A percentile compares a stretch with the other conserved stretches of the same genome.
Evolutionary conservation across 257 asterid genomes (phyloP).

Genomic region (Solanum appendiculatum): DNA sequence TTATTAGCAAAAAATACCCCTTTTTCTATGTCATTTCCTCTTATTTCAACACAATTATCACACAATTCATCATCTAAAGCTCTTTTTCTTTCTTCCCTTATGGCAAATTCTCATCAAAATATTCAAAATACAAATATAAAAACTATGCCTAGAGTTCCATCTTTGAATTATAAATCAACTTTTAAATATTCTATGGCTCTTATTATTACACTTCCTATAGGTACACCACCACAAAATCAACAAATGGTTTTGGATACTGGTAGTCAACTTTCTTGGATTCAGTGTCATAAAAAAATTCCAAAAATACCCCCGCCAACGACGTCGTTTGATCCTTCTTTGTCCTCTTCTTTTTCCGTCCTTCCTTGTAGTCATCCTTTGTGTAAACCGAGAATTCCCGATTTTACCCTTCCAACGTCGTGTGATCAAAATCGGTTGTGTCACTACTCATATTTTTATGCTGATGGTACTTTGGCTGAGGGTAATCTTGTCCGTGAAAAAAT

Average conservation of each 20-base stretch:
- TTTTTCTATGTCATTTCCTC: conserved; percentile 39
- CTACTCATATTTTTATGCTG: conserved; percentile 79
- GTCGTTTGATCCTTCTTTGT: conserved; percentile 70
- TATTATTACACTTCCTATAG: conserved; percentile 67
- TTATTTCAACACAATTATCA: conserved; percentile 32
- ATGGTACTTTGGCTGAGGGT: conserved; percentile 82
- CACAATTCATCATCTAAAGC: conserved; percentile 19
- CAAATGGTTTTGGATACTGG: conserved; percentile 89
- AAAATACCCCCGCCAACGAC: conserved; percentile 33
- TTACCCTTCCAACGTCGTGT: conserved; percentile 70
- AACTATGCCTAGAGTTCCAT: neutral
- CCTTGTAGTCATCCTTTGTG: conserved; percentile 71
- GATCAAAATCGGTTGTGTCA: conserved; percentile 67
- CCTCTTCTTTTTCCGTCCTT: conserved; percentile 69
- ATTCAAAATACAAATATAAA: neutral
- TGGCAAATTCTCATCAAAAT: neutral
- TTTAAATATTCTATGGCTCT: conserved; percentile 79
- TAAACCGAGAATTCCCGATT: conserved; percentile 80
- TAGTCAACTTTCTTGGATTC: conserved; percentile 86
- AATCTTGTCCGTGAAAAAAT: conserved; percentile 66
- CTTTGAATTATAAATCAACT: conserved; percentile 38
- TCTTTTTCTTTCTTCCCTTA: conserved; percentile 19
- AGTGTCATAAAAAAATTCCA: conserved; percentile 40
- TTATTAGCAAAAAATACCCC: neutral
- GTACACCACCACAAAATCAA: conserved; percentile 82